These are phyloP conservation scores for Cupressus sempervirens DNA, from an alignment of 75 land plant genomes.

Conservation along the genomic window DNA sequence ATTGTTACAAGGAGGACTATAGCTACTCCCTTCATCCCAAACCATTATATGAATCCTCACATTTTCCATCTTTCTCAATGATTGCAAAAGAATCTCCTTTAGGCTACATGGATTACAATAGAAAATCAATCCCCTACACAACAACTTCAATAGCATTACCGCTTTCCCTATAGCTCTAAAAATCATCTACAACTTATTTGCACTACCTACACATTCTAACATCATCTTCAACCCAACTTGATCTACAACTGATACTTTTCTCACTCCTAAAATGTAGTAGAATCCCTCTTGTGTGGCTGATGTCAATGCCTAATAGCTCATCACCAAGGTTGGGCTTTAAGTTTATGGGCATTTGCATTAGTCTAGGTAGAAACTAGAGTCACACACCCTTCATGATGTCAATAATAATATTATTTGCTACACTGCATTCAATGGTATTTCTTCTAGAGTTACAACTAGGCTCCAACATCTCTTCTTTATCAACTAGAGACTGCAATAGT, in stretches of 20 bases:
- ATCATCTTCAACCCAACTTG: too few species aligned
- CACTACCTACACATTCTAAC: slow-evolving; percentile 19
- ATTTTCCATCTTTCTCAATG: slow-evolving; percentile 16
- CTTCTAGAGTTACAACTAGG: not conserved
- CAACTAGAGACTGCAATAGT: not conserved
- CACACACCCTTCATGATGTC: slow-evolving; percentile 40
- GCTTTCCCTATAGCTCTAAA: slow-evolving; percentile 32
- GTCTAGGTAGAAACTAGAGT: slow-evolving; percentile 55
- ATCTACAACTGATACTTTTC: slow-evolving; percentile 19
- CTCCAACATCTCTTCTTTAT: not conserved
- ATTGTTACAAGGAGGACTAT: not conserved
- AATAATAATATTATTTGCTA: slow-evolving; percentile 10
- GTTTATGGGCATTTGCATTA: slow-evolving; percentile 33
- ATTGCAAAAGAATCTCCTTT: slow-evolving; percentile 16
- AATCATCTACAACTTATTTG: slow-evolving; percentile 27
- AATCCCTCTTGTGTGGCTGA: slow-evolving; percentile 49
- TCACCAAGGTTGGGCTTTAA: slow-evolving; percentile 38
- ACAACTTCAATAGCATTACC: slow-evolving; percentile 24
- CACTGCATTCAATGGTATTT: not conserved
- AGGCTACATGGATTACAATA: slow-evolving; percentile 27
- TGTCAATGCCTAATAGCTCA: slow-evolving; percentile 45
- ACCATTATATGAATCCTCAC: slow-evolving; percentile 27
- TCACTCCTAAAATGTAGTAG: slow-evolving; percentile 22
- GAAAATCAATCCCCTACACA: slow-evolving; percentile 24
- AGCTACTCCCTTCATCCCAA: slow-evolving; percentile 16